These are phyloP conservation scores for Mycena latifolia DNA, from an alignment of 768 basidiomycete genomes.

Conservation along the genomic window DNA sequence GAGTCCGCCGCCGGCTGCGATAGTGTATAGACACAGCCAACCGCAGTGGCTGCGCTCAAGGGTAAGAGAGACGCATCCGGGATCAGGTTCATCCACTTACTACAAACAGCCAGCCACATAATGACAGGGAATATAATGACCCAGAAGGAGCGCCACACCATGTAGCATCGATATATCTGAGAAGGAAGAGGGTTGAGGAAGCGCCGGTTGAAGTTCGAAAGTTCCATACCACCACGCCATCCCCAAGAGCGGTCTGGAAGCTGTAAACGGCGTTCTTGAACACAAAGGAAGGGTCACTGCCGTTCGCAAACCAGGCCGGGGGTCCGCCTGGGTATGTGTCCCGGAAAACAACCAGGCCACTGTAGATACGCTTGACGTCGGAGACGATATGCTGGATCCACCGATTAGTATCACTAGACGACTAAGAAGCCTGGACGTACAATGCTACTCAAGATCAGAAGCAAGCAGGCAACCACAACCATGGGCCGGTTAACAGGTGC, in stretches of 20 bases:
- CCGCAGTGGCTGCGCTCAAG: not conserved
- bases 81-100: slow-evolving; percentile 26
- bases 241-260: slow-evolving; percentile 24
- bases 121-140: slow-evolving; percentile 20
- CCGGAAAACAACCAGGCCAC: slow-evolving; percentile 42
- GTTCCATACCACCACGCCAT: slow-evolving; percentile 22
- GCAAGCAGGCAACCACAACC: slow-evolving; percentile 39
- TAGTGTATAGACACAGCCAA: slow-evolving; percentile 17
- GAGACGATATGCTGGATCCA: not conserved
- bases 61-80: not conserved
- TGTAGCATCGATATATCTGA: slow-evolving; percentile 39
- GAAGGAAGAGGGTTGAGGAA: not conserved
- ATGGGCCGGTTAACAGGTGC: slow-evolving; percentile 37
- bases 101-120: slow-evolving; percentile 42
- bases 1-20: not conserved
- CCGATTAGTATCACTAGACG: not conserved
- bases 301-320: slow-evolving; percentile 40
- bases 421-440: slow-evolving; percentile 26
- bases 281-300: slow-evolving; percentile 44
- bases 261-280: slow-evolving; percentile 30
- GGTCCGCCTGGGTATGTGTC: slow-evolving; percentile 37
- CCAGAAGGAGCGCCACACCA: not conserved
- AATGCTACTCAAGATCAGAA: slow-evolving; percentile 45
- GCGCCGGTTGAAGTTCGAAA: not conserved
- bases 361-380: slow-evolving; percentile 40